Evolutionary conservation across 495 filamentous ascomycete species (phyloP).

Genomic region (Cladorrhinum samala): DNA sequence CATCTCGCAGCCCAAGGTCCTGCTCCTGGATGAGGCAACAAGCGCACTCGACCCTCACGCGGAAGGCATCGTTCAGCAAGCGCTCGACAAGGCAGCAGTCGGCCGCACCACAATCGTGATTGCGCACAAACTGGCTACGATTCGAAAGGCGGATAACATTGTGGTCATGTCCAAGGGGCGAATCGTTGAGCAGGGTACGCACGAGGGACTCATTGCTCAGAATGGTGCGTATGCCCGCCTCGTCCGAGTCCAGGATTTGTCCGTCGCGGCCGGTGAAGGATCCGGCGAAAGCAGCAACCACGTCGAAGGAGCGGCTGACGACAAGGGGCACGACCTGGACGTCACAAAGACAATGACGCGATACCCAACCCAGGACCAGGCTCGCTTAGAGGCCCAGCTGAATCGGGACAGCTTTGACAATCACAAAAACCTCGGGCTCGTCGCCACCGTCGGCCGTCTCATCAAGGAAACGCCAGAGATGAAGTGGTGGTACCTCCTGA

Average conservation of each 20-base stretch:
- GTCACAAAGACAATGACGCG: slow-evolving; percentile 24
- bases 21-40: slow-evolving; percentile 81
- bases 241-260: slow-evolving; percentile 45
- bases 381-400: slow-evolving; percentile 11
- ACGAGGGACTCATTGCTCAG: slow-evolving; percentile 51
- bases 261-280: slow-evolving; percentile 45
- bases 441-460: slow-evolving; percentile 7
- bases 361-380: slow-evolving; percentile 17
- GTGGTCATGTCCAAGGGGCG: slow-evolving; percentile 54
- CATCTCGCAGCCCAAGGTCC: slow-evolving; percentile 62
- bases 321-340: slow-evolving; percentile 24
- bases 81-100: slow-evolving; percentile 55
- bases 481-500: slow-evolving; percentile 4
- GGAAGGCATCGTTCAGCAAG: slow-evolving; percentile 59
- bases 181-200: slow-evolving; percentile 61
- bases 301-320: background rate
- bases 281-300: too few species aligned
- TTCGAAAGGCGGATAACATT: slow-evolving; percentile 62
- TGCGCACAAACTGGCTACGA: slow-evolving; percentile 60
- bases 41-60: slow-evolving; percentile 64
- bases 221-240: slow-evolving; percentile 42
- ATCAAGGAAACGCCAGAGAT: slow-evolving; percentile 13
- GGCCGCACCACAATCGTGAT: slow-evolving; percentile 74
- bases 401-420: slow-evolving; percentile 18
- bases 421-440: slow-evolving; percentile 15